Evolutionary conservation across 2,329 filamentous ascomycete species (phyloP).

Genomic region (Penicillium psychrosexuale): DNA sequence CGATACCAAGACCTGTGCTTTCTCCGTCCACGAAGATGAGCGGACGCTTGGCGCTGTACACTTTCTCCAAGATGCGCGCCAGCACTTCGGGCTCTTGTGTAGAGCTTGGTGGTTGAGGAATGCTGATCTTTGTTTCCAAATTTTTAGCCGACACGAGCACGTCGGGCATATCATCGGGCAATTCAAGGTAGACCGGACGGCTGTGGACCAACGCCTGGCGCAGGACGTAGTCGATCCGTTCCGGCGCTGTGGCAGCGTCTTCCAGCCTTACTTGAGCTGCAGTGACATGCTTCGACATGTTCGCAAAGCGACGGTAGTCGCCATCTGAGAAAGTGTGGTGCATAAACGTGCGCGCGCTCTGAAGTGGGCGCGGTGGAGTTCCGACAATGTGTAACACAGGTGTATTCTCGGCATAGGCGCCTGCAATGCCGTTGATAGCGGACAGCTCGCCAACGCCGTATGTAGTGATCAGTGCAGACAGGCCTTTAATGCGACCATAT

Average conservation of each 20-base stretch:
- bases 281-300: slow-evolving; percentile 52
- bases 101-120: slow-evolving; percentile 14
- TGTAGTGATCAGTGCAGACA: slow-evolving; percentile 30
- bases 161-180: slow-evolving; percentile 54
- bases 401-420: slow-evolving; percentile 70
- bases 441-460: slow-evolving; percentile 65
- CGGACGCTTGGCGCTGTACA: slow-evolving; percentile 48
- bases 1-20: slow-evolving; percentile 43
- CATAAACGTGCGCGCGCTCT: slow-evolving; percentile 45
- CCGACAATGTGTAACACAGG: slow-evolving; percentile 63
- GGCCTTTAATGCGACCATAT: slow-evolving; percentile 31
- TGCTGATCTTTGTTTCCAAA: slow-evolving; percentile 16
- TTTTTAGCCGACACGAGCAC: slow-evolving; percentile 21
- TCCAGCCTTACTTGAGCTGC: slow-evolving; percentile 49
- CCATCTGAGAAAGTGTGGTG: slow-evolving; percentile 69
- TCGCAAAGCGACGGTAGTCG: slow-evolving; percentile 51
- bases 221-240: slow-evolving; percentile 53
- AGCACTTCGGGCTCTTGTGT: slow-evolving; percentile 24
- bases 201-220: slow-evolving; percentile 52
- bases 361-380: slow-evolving; percentile 46
- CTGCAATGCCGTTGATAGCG: slow-evolving; percentile 69
- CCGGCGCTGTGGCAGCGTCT: slow-evolving; percentile 46
- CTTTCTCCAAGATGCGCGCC: slow-evolving; percentile 38
- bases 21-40: slow-evolving; percentile 55
- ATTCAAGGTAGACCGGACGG: slow-evolving; percentile 54